These are phyloP conservation scores for Collybia sordida DNA, from an alignment of 768 basidiomycete genomes.

Conservation along the genomic window DNA sequence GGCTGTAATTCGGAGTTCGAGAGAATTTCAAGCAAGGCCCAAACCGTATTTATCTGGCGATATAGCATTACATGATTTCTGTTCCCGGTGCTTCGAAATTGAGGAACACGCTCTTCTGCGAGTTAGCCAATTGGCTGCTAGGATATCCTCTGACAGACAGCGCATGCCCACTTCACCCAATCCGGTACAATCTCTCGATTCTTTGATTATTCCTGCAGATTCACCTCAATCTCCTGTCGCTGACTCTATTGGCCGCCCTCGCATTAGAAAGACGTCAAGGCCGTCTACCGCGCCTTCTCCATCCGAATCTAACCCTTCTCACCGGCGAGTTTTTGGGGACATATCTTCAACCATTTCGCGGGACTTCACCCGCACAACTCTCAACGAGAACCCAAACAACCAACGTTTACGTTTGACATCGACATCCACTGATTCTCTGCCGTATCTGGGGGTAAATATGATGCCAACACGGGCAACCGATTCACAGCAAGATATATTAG, in stretches of 20 bases:
- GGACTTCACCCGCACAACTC: constrained; percentile 14
- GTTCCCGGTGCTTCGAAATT: constrained; percentile 61
- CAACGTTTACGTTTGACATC: constrained; percentile 45
- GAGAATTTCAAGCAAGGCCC: constrained; percentile 35
- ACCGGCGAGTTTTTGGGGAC: constrained; percentile 23
- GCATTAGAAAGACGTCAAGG: constrained; percentile 27
- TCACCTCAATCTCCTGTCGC: constrained; percentile 8
- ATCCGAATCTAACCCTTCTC: constrained; percentile 21
- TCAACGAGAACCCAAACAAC: constrained; percentile 17
- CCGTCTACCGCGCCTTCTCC: constrained; percentile 52
- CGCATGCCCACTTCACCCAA: neutral
- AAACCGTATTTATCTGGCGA: constrained; percentile 35
- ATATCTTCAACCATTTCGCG: constrained; percentile 16
- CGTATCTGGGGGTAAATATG: constrained; percentile 25
- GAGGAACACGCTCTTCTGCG: constrained; percentile 68
- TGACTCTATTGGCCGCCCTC: constrained; percentile 7
- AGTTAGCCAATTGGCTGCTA: constrained; percentile 60
- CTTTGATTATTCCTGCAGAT: neutral
- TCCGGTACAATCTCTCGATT: constrained; percentile 3
- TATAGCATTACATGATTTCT: constrained; percentile 52
- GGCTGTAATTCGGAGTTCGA: constrained; percentile 67
- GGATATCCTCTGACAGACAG: constrained; percentile 28
- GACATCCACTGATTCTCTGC: constrained; percentile 55
- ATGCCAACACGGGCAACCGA: constrained; percentile 17
- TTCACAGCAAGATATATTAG: constrained; percentile 26